These are phyloP conservation scores for Coniophora puteana DNA, from an alignment of 1,284 basidiomycete species.

Conservation along the genomic window DNA sequence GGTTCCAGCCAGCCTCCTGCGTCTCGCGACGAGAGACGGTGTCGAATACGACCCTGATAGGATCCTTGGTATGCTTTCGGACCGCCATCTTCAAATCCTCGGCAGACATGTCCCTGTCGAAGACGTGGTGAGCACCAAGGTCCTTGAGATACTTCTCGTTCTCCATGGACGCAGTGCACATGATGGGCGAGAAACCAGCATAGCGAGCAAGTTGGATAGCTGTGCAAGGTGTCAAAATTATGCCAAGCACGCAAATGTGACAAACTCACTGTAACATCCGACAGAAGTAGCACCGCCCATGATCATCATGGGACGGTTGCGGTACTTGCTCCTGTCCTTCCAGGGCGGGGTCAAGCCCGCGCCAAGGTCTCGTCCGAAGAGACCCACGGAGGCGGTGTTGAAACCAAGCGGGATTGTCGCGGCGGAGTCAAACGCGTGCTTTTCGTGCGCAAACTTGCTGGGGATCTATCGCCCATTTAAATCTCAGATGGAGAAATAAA, in stretches of 20 bases:
- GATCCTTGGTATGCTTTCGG: not conserved
- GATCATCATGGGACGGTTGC: slow-evolving; percentile 29
- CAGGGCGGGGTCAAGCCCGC: slow-evolving; percentile 29
- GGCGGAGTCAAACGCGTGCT: slow-evolving; percentile 33
- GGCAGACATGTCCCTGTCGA: slow-evolving; percentile 21
- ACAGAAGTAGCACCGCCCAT: slow-evolving; percentile 31
- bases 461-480: slow-evolving; percentile 19
- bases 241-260: not conserved
- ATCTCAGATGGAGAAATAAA: not conserved
- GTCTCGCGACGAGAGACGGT: slow-evolving; percentile 7
- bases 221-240: slow-evolving; percentile 6
- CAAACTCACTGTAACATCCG: slow-evolving; percentile 30
- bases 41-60: slow-evolving; percentile 10
- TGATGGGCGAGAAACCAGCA: slow-evolving; percentile 34
- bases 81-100: not conserved
- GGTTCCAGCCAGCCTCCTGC: slow-evolving; percentile 9
- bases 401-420: slow-evolving; percentile 33
- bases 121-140: slow-evolving; percentile 36
- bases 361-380: slow-evolving; percentile 26
- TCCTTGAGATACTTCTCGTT: slow-evolving; percentile 31
- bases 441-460: slow-evolving; percentile 21
- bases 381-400: slow-evolving; percentile 31
- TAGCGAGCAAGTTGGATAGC: slow-evolving; percentile 37
- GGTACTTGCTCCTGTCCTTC: slow-evolving; percentile 26
- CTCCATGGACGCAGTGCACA: slow-evolving; percentile 33